A percentile compares a stretch with the other conserved stretches of the same genome.
phyloP scores from a whole-genome alignment of 1,284 basidiomycete genomes.

The Cutaneotrichosporon sp. region DNA sequence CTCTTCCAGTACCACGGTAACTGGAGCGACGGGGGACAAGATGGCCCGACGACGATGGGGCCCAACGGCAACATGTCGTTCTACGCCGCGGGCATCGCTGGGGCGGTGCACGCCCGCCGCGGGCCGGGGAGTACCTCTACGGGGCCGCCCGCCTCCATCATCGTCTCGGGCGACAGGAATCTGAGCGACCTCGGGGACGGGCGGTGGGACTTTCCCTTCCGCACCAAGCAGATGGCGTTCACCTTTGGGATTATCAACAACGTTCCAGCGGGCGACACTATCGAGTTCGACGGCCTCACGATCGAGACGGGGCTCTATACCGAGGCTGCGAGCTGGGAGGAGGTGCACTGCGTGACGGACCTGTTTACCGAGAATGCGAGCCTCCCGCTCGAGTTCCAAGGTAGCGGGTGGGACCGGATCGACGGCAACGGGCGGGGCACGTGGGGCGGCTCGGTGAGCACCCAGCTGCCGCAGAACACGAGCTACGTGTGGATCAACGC shows the following conservation, averaged over 20 bases:
- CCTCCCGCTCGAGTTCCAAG: background rate
- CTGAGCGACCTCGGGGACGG: background rate
- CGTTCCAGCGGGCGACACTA: background rate
- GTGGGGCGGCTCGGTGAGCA: background rate
- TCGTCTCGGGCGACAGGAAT: background rate
- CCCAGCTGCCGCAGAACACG: background rate
- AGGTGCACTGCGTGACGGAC: background rate
- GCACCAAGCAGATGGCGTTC: background rate
- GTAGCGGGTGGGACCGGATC: background rate
- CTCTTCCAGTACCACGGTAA: background rate
- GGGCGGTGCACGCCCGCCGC: background rate
- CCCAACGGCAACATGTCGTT: background rate
- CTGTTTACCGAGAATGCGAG: background rate
- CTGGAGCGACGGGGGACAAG: background rate
- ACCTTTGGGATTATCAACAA: background rate
- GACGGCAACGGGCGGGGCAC: background rate
- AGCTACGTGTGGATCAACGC: constrained; percentile 2
- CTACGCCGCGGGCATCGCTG: background rate
- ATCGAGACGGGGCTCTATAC: background rate
- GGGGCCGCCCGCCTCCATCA: background rate
- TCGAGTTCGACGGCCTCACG: background rate
- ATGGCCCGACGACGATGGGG: background rate
- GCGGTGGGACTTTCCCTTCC: background rate
- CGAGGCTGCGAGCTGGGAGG: background rate
- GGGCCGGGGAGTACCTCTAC: too few species aligned